Evolutionary conservation across 2,329 filamentous ascomycete genomes (phyloP).

Genomic region (Coleophoma cylindrospora): DNA sequence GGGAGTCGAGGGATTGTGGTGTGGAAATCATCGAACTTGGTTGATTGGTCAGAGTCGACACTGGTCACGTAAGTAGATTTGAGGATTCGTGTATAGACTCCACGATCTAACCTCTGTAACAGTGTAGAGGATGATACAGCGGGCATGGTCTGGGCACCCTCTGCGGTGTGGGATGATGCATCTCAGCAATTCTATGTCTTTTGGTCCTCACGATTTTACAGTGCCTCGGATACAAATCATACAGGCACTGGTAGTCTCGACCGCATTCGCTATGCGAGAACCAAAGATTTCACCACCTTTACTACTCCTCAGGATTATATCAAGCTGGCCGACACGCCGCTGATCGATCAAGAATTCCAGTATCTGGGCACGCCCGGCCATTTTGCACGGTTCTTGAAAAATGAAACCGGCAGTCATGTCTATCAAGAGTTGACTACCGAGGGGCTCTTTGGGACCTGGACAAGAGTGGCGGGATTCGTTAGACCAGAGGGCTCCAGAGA

Average conservation of each 20-base stretch:
- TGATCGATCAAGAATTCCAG: background rate
- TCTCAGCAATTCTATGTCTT: background rate
- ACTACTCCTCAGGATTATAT: background rate
- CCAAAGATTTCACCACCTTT: background rate
- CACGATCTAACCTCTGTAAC: background rate
- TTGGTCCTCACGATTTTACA: background rate
- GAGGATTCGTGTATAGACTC: background rate
- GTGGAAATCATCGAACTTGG: background rate
- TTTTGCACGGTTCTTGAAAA: background rate
- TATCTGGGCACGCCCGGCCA: background rate
- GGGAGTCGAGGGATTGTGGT: background rate
- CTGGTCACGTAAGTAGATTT: background rate
- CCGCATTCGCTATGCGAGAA: background rate
- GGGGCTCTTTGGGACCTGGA: background rate
- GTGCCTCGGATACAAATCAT: background rate
- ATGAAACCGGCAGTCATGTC: background rate
- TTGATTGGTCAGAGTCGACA: background rate
- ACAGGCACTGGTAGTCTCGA: background rate
- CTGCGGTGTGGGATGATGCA: background rate
- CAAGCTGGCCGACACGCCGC: background rate
- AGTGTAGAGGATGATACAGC: background rate
- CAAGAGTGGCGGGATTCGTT: background rate
- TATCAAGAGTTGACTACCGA: background rate
- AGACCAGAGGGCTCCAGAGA: background rate
- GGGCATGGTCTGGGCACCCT: slow-evolving; percentile 1